Evolutionary conservation across 768 basidiomycete species (phyloP).

Genomic region (Mycena floridula): DNA sequence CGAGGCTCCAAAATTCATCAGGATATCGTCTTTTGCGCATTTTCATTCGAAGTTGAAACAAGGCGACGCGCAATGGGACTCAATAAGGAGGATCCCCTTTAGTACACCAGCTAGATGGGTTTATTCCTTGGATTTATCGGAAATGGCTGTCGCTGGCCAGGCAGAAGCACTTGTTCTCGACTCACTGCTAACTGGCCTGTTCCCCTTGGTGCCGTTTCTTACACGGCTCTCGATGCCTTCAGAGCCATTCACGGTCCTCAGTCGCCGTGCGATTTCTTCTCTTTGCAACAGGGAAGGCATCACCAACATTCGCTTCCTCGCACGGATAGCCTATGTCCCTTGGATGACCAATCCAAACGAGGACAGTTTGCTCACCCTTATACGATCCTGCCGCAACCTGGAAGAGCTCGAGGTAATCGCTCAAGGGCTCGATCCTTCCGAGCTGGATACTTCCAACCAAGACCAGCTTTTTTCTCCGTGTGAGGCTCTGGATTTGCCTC

Average conservation of each 20-base stretch:
- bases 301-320: slow-evolving; percentile 41
- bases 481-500: slow-evolving; percentile 45
- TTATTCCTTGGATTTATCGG: slow-evolving; percentile 65
- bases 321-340: slow-evolving; percentile 48
- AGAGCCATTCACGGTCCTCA: slow-evolving; percentile 54
- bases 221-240: slow-evolving; percentile 36
- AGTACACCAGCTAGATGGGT: slow-evolving; percentile 90
- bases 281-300: slow-evolving; percentile 47
- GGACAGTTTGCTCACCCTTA: slow-evolving; percentile 53
- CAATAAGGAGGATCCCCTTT: slow-evolving; percentile 79
- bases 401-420: slow-evolving; percentile 62
- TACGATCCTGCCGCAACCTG: slow-evolving; percentile 49
- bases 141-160: slow-evolving; percentile 35
- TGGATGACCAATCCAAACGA: slow-evolving; percentile 29
- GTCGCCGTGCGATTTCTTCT: slow-evolving; percentile 49
- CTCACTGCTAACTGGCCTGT: slow-evolving; percentile 54
- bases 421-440: slow-evolving; percentile 47
- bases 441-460: slow-evolving; percentile 30
- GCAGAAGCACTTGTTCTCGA: slow-evolving; percentile 52
- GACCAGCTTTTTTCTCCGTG: slow-evolving; percentile 24
- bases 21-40: slow-evolving; percentile 39
- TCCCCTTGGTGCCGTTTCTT: slow-evolving; percentile 66
- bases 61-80: slow-evolving; percentile 82
- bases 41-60: slow-evolving; percentile 52
- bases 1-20: slow-evolving; percentile 39